Evolutionary conservation across 164 flowering plant species (phyloP), one percentile per base, ranked within the genome.

Genomic region (Protea cynaroides): DNA sequence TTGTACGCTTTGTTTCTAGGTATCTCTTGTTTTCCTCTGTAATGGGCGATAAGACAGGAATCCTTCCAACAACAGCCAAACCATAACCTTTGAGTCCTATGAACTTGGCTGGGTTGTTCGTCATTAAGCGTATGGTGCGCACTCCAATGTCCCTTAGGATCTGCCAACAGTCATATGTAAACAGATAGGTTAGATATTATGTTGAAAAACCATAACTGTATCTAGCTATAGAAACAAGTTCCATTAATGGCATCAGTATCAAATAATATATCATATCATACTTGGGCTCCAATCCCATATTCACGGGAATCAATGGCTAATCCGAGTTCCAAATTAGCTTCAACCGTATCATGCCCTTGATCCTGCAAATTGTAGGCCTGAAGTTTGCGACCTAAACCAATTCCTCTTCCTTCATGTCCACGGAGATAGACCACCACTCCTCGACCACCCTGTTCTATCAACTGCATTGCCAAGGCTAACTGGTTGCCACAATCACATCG

Each of bases 371-470:
- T 92, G 72, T 92, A 92, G 53, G 98, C 98, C 12, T 59, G 78
- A 19, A 92, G 95, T 68, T 92, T 92, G 79, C 86, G 96, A 38
- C 96, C 93, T 24, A 92, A 79, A 29, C 96, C 96, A 58, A 90
- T 90, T 11, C 96, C 96, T 73, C 98, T 80, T 18, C 98, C 98
- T 74, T 92, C 96, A 57, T 92, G 98, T 24, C 98, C 96, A 18
- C 96, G 76, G 34, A 92, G 89, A 67, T 90, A 90, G 13, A 90
- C 79, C 15, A 90, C 75, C 3, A 81, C 95, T 19, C 96, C 96
- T 76, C 91, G 71, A 29, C 93, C 92, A 0, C 83, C 89, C 77
- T 86, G 51, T 68, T 90, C 88, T 10, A 92, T 85, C 53, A 88
- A 29, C 65, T 83, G 84, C 96, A 90, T 84, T 61, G 93, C 96